phyloP scores from a whole-genome alignment of 768 basidiomycete species.

The Mycena epipterygia region DNA sequence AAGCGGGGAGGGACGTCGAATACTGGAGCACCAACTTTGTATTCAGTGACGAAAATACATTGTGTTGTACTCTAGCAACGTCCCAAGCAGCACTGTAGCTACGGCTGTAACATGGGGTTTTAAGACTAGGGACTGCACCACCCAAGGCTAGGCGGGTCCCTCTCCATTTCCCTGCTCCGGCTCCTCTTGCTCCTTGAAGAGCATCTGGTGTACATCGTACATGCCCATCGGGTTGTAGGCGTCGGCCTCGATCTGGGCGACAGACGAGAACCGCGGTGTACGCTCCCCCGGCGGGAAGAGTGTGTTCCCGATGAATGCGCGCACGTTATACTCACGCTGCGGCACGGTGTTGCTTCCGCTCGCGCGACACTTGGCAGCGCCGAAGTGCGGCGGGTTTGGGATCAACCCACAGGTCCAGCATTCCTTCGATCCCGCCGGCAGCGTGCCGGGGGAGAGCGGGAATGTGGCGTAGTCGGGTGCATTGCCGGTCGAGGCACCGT shows the following conservation, averaged over 20 bases:
- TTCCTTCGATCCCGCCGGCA: conserved; percentile 5
- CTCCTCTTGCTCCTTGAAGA: neutral
- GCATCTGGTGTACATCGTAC: neutral
- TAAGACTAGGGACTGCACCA: neutral
- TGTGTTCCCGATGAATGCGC: neutral
- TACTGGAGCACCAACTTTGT: neutral
- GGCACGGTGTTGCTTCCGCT: neutral
- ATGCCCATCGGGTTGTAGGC: neutral
- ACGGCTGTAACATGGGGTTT: neutral
- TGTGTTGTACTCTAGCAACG: neutral
- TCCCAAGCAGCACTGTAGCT: neutral
- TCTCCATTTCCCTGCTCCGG: too few relatives aligned
- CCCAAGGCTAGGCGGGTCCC: neutral
- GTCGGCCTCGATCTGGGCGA: neutral
- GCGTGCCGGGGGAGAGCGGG: conserved; percentile 4
- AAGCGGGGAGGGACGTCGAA: neutral
- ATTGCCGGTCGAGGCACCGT: neutral
- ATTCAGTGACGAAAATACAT: neutral
- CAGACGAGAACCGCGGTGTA: too few relatives aligned
- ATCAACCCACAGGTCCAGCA: conserved; percentile 3
- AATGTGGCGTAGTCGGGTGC: neutral
- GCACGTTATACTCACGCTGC: neutral
- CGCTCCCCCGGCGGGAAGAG: neutral
- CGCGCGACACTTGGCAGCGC: neutral
- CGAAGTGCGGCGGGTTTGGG: neutral